These are phyloP conservation scores for Carnegiea gigantea DNA, from an alignment of 179 eudicot species.

Conservation along the genomic window DNA sequence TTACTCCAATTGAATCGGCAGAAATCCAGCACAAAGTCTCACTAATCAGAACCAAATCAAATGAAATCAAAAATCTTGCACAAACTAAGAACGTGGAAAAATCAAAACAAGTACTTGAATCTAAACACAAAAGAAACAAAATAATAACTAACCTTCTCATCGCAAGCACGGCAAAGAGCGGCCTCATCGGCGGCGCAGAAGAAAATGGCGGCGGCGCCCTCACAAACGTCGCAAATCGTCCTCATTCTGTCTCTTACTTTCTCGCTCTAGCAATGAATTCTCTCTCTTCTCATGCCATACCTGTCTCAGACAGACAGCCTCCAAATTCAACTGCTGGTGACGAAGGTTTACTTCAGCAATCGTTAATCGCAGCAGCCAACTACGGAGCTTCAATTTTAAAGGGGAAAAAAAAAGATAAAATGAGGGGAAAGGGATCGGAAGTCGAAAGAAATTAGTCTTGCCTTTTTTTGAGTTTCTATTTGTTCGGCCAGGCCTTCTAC, in stretches of 20 bases:
- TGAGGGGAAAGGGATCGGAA: neutral
- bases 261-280: neutral
- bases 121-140: neutral
- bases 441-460: neutral
- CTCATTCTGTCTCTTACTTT: conserved; percentile 44
- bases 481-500: neutral
- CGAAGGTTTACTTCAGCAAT: neutral
- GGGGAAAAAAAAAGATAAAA: neutral
- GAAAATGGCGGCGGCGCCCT: conserved; percentile 76
- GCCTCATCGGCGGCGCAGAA: conserved; percentile 98
- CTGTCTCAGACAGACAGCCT: neutral
- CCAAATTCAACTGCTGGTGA: neutral
- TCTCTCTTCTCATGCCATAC: neutral
- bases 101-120: neutral
- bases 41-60: neutral
- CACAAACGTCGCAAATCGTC: conserved; percentile 85
- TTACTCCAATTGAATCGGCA: neutral
- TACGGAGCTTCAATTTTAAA: neutral
- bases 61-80: neutral
- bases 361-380: neutral
- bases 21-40: neutral
- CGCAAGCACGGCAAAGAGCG: conserved; percentile 89
- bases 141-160: conserved; percentile 53
- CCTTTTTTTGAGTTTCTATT: neutral
- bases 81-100: neutral